Base-by-base conservation (phyloP, 345 rosid species). In the Clausena lansium region DNA sequence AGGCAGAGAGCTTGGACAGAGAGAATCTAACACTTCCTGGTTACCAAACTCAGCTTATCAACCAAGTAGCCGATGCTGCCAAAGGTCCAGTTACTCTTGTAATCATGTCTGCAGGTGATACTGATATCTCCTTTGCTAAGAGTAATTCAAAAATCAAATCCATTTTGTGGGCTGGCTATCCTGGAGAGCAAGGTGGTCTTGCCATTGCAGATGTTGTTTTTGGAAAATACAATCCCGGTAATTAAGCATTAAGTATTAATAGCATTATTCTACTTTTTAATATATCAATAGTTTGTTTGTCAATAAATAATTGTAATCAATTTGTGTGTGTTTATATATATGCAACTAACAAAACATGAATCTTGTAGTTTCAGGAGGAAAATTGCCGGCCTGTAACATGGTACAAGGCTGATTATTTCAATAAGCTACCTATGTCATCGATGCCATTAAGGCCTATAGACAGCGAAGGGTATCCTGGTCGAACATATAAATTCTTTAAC, bases 181-280 rank as follows among this genome's bases (percentile, higher is more conserved):
- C 94, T 2, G 91, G 93, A 76, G 85, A 90, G 45, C 88, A 87
- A 70, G 98, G 98, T 5, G 94, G 91, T 4, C 82, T 2, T 0
- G 98, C 91, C 52, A 87, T 91, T n/a, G 91, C 92, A 19, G 93
- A 91, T 70, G 84, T 87, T 73, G 79, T 91, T 30, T 91, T 83
- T 24, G 94, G 94, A 35, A 73, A 83, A n/a, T 78, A 89, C 59
- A 92, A 88, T 76, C 97, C 97, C 2, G 86, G 91, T 89, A 81
- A 74, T 41, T 41, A 41, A 41, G 62, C 20, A 14, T 59, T 73
- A 3, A 28, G 9, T 1, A 3, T 50, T 1, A 14, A 4, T 17
- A 17, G 20, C 36, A 45, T 45, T 45, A 45, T 11, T 45, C 50
- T 45, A 45, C 15, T 45, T 45, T 45, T 11, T 45, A 45, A 45